Conservation (phyloP, 2,329 filamentous ascomycete species). For the Salinomyces thailandicus region DNA sequence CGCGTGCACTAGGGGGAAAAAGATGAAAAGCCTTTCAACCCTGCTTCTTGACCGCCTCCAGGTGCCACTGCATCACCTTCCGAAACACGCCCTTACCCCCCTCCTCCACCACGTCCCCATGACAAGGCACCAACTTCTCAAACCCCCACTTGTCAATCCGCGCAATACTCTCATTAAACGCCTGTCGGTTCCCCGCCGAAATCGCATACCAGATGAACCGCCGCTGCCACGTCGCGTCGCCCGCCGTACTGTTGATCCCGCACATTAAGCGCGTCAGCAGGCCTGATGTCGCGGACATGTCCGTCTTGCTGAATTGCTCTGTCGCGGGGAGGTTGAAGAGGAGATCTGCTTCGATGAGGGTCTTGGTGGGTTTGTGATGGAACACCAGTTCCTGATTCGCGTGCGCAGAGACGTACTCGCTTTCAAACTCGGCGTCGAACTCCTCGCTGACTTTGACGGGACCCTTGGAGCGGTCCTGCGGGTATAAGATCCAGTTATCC, state of each 20-base stretch:
- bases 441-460: conserved; percentile 51
- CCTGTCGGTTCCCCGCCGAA: conserved; percentile 50
- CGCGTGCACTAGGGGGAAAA: no score
- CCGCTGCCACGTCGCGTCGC: conserved; percentile 61
- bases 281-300: conserved; percentile 45
- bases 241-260: conserved; percentile 49
- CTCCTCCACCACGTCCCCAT: conserved; percentile 77
- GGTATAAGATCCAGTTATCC: conserved; percentile 44
- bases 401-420: conserved; percentile 70
- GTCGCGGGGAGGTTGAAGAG: conserved; percentile 81
- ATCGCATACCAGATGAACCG: conserved; percentile 71
- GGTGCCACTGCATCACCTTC: conserved; percentile 75
- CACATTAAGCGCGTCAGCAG: conserved; percentile 49
- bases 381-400: conserved; percentile 83
- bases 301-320: conserved; percentile 62
- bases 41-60: conserved; percentile 40
- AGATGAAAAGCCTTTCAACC: no score
- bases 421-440: conserved; percentile 79
- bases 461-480: conserved; percentile 25
- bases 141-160: conserved; percentile 76
- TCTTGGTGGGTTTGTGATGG: conserved; percentile 64
- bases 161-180: conserved; percentile 58
- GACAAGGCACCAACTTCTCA: conserved; percentile 75
- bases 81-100: conserved; percentile 64
- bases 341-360: conserved; percentile 80